Base-by-base conservation (phyloP, 2,329 filamentous ascomycete genomes). In the Hymenotorrendiella dingleyae region DNA sequence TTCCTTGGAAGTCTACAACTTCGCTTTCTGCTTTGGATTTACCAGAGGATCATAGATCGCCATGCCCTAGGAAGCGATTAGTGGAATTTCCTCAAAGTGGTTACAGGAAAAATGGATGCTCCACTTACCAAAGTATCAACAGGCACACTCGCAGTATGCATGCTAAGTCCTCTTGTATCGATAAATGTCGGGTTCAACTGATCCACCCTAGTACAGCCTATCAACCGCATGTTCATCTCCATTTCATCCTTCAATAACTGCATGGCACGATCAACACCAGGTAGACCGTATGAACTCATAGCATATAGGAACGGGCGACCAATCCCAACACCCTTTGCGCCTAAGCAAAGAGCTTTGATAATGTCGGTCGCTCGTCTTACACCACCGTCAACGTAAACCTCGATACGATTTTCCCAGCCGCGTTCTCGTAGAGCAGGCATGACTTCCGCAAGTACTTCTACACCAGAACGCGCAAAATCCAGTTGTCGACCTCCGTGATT, bases 201-300 rank as follows among this genome's bases (percentile, higher is more conserved):
- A 26, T 80, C 79, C 23, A 98, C 65, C 47, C 67, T 81, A 16
- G 74, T 77, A 46, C 81, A 86, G 8, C 93, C 93, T 54, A 98
- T 88, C 50, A 98, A 70, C 6, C 93, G 80, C 93, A 98, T 97
- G 61, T 91, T 93, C 91, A 97, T 97, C 70, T 94, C 89, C 78
- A 98, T 86, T 74, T 98, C 93, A 59, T 97, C 93, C 69, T 86
- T 89, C 54, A 95, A 74, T 45, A 95, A 69, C 65, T 89, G 84
- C 84, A 97, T 95, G 23, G 93, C 93, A 24, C 87, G 78, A 60
- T 94, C 86, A 16, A 97, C 91, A 50, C 93, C 93, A 2, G 82
- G 73, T 46, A 87, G 68, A 1, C 93, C 93, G 59, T 97, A 97
- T 8, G 88, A 80, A 50, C 83, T 86, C 91, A 98, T 97, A 58